Evolutionary conservation across 352 stramenopile genomes (phyloP).

Genomic region (Globisporangium paddicum): DNA sequence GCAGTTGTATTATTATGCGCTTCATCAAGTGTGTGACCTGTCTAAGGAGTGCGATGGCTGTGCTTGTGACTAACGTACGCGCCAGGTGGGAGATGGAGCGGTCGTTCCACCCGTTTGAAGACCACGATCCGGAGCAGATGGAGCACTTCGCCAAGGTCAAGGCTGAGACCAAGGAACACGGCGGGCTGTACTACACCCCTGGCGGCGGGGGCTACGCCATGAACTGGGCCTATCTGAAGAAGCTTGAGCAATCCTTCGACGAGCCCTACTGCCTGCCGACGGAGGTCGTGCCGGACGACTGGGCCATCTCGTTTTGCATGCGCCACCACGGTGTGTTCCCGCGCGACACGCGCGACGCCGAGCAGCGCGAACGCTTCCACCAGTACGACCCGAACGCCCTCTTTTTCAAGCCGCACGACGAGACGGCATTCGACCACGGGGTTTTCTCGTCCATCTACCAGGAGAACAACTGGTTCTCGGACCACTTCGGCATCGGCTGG

Average conservation of each 20-base stretch:
- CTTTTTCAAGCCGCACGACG: conserved; percentile 62
- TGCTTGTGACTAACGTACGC: background rate
- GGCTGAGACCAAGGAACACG: conserved; percentile 34
- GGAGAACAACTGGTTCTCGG: conserved; percentile 88
- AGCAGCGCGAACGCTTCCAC: conserved; percentile 77
- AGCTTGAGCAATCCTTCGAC: conserved; percentile 64
- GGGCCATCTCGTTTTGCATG: conserved; percentile 88
- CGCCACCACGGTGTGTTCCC: conserved; percentile 58
- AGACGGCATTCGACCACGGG: conserved; percentile 63
- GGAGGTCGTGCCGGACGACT: conserved; percentile 76
- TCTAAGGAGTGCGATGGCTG: background rate
- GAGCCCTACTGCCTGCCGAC: conserved; percentile 68
- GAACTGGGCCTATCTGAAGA: conserved; percentile 78
- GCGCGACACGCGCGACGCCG: conserved; percentile 61
- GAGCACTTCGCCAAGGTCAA: conserved; percentile 44
- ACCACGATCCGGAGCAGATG: conserved; percentile 58
- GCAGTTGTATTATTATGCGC: background rate
- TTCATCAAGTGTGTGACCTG: background rate
- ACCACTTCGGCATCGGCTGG: conserved; percentile 77
- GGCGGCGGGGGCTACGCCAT: conserved; percentile 79
- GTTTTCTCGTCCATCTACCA: conserved; percentile 77
- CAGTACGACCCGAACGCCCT: conserved; percentile 77
- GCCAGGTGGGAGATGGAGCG: conserved; percentile 72
- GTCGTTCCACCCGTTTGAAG: conserved; percentile 57
- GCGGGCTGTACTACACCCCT: conserved; percentile 79